Conservation (phyloP, 495 filamentous ascomycete genomes). For the Aspergillus kassunensis region DNA sequence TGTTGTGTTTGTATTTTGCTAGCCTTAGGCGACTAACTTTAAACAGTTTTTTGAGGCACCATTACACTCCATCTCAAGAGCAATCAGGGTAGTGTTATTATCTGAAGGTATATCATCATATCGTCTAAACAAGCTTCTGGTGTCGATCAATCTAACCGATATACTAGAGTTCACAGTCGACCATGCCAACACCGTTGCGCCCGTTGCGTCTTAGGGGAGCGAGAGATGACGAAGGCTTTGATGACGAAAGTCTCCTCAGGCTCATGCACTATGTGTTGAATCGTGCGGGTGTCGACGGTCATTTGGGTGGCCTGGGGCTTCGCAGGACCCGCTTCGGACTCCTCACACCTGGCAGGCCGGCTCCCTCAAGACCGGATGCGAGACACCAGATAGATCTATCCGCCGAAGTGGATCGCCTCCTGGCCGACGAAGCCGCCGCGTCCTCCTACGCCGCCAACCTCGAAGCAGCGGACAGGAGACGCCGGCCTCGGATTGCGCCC, state of each 20-base stretch:
- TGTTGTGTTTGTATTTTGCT: not conserved
- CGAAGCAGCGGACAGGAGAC: not conserved
- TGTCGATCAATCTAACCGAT: no score
- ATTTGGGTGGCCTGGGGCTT: not conserved
- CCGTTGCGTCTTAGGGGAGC: no score
- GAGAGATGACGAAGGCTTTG: not conserved
- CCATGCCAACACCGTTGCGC: no score
- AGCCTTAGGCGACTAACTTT: not conserved
- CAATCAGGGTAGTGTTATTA: no score
- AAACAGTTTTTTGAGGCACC: no score
- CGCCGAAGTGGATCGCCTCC: no score
- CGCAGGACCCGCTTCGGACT: not conserved
- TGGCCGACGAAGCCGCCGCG: no score
- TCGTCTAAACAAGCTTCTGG: not conserved
- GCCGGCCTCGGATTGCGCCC: not conserved
- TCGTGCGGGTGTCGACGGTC: not conserved
- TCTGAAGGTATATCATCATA: not conserved
- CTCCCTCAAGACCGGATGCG: not conserved
- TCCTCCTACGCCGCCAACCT: no score
- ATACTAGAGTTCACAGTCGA: no score
- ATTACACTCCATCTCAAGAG: no score
- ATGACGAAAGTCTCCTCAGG: not conserved
- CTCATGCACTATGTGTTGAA: not conserved
- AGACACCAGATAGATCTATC: no score
- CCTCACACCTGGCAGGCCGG: not conserved